Evolutionary conservation across 345 rosid genomes (phyloP).

Genomic region (Eucalyptus lansdowneana): DNA sequence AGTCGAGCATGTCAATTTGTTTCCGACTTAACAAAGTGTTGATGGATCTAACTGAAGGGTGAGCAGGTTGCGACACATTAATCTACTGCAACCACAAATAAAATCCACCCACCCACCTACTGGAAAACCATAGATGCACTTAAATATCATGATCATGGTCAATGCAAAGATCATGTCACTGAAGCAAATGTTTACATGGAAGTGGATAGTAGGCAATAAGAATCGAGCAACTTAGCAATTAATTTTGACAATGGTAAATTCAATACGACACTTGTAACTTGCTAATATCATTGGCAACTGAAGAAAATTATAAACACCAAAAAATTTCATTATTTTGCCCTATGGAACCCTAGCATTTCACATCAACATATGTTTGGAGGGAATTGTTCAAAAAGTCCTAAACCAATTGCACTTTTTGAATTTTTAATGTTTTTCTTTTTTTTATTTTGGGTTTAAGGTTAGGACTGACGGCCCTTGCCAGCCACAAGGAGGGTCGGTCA

Average conservation of each 20-base stretch:
- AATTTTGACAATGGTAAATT: background rate
- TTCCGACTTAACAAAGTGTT: background rate
- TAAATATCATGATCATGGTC: background rate
- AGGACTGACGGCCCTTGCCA: too few relatives aligned
- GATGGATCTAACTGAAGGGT: background rate
- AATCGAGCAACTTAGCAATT: background rate
- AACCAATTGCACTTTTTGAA: accelerated
- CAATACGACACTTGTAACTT: background rate
- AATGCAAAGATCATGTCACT: background rate
- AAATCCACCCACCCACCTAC: background rate
- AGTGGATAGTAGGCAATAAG: background rate
- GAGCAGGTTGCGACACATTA: background rate
- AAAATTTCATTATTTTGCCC: background rate
- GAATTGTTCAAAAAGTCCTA: too few relatives aligned
- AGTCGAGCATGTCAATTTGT: background rate
- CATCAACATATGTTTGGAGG: background rate
- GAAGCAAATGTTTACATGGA: background rate
- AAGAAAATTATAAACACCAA: background rate
- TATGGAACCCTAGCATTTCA: background rate
- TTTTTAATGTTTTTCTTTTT: accelerated
- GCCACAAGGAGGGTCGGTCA: accelerated
- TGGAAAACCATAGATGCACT: background rate
- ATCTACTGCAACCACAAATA: background rate
- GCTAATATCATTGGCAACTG: accelerated
- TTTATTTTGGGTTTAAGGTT: too few relatives aligned